phyloP scores from a whole-genome alignment of 495 filamentous ascomycete genomes.

The Bacidia gigantensis region DNA sequence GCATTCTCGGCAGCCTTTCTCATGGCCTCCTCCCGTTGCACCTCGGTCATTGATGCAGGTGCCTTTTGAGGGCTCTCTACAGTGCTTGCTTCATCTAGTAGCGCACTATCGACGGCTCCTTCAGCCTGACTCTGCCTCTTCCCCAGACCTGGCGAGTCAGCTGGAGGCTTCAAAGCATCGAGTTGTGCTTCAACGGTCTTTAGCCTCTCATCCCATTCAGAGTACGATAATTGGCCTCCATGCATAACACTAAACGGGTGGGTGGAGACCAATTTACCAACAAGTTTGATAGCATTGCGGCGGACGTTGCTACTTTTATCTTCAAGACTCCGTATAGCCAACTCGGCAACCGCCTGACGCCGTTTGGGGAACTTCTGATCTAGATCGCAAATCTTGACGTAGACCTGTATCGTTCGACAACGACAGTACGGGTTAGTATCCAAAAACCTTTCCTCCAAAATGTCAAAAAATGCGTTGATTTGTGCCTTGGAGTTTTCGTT shows the following conservation, averaged over 20 bases:
- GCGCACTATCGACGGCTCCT: constrained; percentile 52
- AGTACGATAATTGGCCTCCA: constrained; percentile 67
- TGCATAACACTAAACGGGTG: constrained; percentile 91
- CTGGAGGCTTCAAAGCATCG: constrained; percentile 64
- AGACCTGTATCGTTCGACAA: constrained; percentile 84
- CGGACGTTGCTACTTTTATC: constrained; percentile 98
- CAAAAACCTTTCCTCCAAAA: constrained; percentile 88
- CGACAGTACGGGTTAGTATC: constrained; percentile 96
- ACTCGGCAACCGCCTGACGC: constrained; percentile 68
- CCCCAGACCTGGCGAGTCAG: constrained; percentile 61
- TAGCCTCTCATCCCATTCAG: constrained; percentile 71
- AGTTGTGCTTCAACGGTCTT: constrained; percentile 71
- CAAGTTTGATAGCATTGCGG: constrained; percentile 84
- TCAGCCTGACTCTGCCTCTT: constrained; percentile 40
- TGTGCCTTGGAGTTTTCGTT: constrained; percentile 85
- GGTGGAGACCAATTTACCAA: constrained; percentile 74
- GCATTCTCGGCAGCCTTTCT: constrained; percentile 61
- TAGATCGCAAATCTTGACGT: constrained; percentile 77
- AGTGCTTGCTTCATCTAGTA: constrained; percentile 80
- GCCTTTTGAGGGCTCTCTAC: constrained; percentile 50
- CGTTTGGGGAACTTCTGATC: constrained; percentile 92
- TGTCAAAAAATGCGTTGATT: constrained; percentile 91
- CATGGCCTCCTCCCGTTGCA: constrained; percentile 36
- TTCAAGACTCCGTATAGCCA: constrained; percentile 77
- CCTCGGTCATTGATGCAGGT: constrained; percentile 45